Base-by-base conservation (phyloP, 768 basidiomycete species). In the Panaeolus cyanescens region DNA sequence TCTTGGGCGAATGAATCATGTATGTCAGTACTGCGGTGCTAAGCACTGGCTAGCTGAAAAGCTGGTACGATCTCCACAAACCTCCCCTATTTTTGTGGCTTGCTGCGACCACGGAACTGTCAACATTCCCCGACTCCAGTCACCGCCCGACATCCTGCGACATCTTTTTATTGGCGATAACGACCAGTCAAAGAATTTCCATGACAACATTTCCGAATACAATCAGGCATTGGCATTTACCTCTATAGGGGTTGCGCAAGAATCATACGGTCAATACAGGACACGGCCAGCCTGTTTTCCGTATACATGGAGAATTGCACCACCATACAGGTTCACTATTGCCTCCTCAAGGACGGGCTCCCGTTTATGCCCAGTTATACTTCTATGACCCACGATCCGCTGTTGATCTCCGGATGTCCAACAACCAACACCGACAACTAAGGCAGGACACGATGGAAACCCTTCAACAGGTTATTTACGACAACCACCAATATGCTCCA, bases 351-450 rank as follows among this genome's bases (percentile, higher is more conserved):
- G 22, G 31, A 10, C 25, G 5, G 22, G 2, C 17, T 4, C 20
- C 53, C 15, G 7, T 9, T 13, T 60, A 60, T 55, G 53, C 53
- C 7, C 59, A 60, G 54, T 10, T 60, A 2, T 60, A 60, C 34
- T 6, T 60, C 19, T 55, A 60, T 40, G 59, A 60, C 7, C 59
- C 59, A 2, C 53, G 12, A 8, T 32, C 45, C 2, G 53, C 53
- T 20, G 22, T 60, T 10, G n/a, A 54, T 6, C 4, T 10, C 13
- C 53, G 59, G 4, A 4, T 39, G 13, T 6, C 56, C 1, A 66
- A 65, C 0, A 78, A 79, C 65, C 57, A 54, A 30, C 59, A 68
- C 4, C 60, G n/a, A n/a, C n/a, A n/a, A n/a, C 75, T 0, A 25
- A 40, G 10, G 20, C 6, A 19, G n/a, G 15, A 37, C 2, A 36